Conservation (phyloP, 2,329 filamentous ascomycete species). For the Fusarium sp. region DNA sequence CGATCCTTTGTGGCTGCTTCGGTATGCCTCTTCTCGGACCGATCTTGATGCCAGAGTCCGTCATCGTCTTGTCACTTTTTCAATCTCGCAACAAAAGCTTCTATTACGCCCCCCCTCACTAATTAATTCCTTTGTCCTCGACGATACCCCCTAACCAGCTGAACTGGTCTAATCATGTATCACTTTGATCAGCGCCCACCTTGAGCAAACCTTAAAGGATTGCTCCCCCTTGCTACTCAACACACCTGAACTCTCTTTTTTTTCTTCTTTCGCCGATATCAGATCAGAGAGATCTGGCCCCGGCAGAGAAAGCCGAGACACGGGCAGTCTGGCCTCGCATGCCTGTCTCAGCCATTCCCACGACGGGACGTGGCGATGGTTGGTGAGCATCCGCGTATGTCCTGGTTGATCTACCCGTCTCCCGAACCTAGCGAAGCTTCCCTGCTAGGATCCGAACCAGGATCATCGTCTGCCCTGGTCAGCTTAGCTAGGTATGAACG, state of each 20-base stretch:
- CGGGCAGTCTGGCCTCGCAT: conserved; percentile 2
- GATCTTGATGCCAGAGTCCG: not conserved
- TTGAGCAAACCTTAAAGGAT: conserved; percentile 3
- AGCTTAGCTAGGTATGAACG: not conserved
- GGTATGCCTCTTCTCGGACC: not conserved
- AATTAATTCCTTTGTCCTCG: not conserved
- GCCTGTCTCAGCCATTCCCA: conserved; percentile 21
- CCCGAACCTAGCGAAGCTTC: conserved; percentile 20
- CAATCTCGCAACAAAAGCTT: not conserved
- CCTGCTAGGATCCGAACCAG: conserved; percentile 15
- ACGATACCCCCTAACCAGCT: conserved; percentile 6
- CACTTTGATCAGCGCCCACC: conserved; percentile 4
- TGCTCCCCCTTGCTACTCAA: conserved; percentile 16
- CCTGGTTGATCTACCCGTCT: conserved; percentile 36
- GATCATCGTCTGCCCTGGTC: conserved; percentile 11
- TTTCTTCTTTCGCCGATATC: conserved; percentile 5
- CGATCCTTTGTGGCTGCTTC: not conserved
- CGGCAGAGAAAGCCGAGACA: not conserved
- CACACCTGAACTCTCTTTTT: conserved; percentile 17
- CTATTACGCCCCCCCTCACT: not conserved
- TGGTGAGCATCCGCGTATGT: conserved; percentile 6
- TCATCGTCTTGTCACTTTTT: conserved; percentile 6
- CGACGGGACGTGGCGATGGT: conserved; percentile 11
- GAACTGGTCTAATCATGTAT: conserved; percentile 14
- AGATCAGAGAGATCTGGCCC: conserved; percentile 8